Conservation (phyloP, 1,284 basidiomycete species). For the Neolentinus lepideus region DNA sequence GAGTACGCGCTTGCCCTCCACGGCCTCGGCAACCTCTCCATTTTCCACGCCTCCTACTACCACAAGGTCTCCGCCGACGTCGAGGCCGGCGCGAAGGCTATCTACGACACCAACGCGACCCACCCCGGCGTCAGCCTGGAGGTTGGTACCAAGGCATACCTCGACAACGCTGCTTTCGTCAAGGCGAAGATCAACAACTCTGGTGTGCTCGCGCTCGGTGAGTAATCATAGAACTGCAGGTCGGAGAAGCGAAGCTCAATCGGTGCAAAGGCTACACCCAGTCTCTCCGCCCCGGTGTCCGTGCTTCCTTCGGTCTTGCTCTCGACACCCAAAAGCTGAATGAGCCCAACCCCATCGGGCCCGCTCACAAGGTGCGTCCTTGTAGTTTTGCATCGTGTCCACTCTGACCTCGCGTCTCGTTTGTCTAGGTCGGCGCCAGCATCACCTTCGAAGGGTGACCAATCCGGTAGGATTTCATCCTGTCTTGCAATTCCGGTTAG, state of each 20-base stretch:
- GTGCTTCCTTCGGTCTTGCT: conserved; percentile 89
- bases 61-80: conserved; percentile 94
- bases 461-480: neutral
- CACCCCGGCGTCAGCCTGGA: conserved; percentile 87
- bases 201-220: conserved; percentile 83
- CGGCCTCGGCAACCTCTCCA: conserved; percentile 91
- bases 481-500: neutral
- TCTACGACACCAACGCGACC: conserved; percentile 93
- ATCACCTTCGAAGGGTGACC: conserved; percentile 66
- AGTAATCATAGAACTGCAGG: conserved; percentile 10
- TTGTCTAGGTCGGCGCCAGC: conserved; percentile 55
- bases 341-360: conserved; percentile 52
- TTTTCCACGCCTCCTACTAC: conserved; percentile 97
- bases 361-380: conserved; percentile 60
- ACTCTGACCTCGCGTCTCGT: conserved; percentile 2
- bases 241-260: conserved; percentile 3
- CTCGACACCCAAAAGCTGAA: conserved; percentile 87
- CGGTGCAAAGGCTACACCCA: conserved; percentile 73
- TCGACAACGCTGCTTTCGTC: conserved; percentile 87
- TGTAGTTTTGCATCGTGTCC: neutral
- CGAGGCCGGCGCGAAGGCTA: conserved; percentile 96
- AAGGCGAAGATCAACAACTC: conserved; percentile 99
- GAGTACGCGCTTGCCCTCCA: conserved; percentile 97
- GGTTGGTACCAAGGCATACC: conserved; percentile 94
- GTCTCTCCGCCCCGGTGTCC: conserved; percentile 90